Evolutionary conservation across 805 yeast genomes (phyloP).

Genomic region (Kluyveromyces starmeri): DNA sequence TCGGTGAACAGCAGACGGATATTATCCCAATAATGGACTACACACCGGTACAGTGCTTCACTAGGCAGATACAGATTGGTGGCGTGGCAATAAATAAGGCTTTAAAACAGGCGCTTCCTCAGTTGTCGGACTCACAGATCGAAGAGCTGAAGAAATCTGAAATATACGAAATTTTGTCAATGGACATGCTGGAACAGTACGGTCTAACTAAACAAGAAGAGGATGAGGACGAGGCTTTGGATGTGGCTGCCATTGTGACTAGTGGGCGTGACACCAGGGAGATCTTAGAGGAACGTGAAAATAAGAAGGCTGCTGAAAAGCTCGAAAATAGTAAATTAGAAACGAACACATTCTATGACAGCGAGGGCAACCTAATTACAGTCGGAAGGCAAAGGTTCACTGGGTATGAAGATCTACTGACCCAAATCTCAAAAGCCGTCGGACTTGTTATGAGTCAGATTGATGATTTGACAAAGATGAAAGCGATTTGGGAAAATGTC

Average conservation of each 20-base stretch:
- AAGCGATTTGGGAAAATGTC: slow-evolving; percentile 77
- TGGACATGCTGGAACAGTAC: slow-evolving; percentile 54
- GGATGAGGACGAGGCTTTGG: slow-evolving; percentile 66
- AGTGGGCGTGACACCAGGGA: slow-evolving; percentile 62
- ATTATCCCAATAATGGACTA: slow-evolving; percentile 73
- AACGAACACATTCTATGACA: slow-evolving; percentile 60
- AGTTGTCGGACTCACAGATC: slow-evolving; percentile 47
- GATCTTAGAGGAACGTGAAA: slow-evolving; percentile 56
- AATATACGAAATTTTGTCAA: slow-evolving; percentile 72
- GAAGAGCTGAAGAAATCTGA: slow-evolving; percentile 66
- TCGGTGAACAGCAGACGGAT: slow-evolving; percentile 70
- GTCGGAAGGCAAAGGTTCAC: slow-evolving; percentile 89
- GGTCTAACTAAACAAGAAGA: slow-evolving; percentile 29
- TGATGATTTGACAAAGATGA: slow-evolving; percentile 62
- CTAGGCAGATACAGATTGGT: slow-evolving; percentile 44
- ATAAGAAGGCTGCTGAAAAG: slow-evolving; percentile 30
- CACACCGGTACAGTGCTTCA: slow-evolving; percentile 49
- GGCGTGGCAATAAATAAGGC: slow-evolving; percentile 53
- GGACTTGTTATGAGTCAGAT: slow-evolving; percentile 46
- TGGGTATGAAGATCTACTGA: slow-evolving; percentile 60
- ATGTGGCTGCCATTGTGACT: slow-evolving; percentile 83
- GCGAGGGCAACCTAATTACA: slow-evolving; percentile 42
- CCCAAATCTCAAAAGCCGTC: slow-evolving; percentile 43
- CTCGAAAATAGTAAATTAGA: slow-evolving; percentile 60
- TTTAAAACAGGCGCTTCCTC: slow-evolving; percentile 48